Base-by-base conservation (phyloP, 768 basidiomycete species). In the Chalciporus chontae region DNA sequence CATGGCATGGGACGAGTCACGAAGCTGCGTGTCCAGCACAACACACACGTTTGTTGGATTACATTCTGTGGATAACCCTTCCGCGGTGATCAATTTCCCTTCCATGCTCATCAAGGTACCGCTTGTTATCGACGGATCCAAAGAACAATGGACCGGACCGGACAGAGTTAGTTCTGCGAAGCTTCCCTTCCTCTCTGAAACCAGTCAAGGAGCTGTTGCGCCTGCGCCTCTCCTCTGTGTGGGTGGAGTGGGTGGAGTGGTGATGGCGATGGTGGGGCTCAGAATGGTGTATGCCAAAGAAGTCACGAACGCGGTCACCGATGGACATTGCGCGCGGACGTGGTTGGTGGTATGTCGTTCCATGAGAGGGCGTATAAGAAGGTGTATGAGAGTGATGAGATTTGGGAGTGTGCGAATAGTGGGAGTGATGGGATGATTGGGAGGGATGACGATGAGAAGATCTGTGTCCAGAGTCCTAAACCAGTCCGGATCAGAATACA, bases 281-380 rank as follows among this genome's bases (percentile, higher is more conserved):
- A 26, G 62, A 10, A 1, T 38, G 50, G 27, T 63, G 59, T 2
- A 69, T 42, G 47, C 73, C 74, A 49, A 75, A 68, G 50, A 73
- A 65, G 24, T 60, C 48, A 44, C 69, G 71, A 37, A 75, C 52
- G 49, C 74, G 74, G 36, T 72, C 71, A 26, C 69, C 57, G 4
- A 75, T 21, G 14, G 67, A 64, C 3, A 60, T 50, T 19, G 63
- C 21, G 9, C 63, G 60, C 27, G 56, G 52, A 19, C 45, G 62
- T 0, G 31, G 37, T 4, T 45, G 18, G n/a, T 57, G 38, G 13
- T 65, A 37, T 5, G 21, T 38, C 9, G 21, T 10, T 31, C 36
- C 26, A 29, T 53, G 37, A 34, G 24, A 50, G 46, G 57, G 54
- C 8, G 45, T 5, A 11, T 47, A 48, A 23, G 53, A 42, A 21